These are phyloP conservation scores for Xylariaceae sp. DNA, from an alignment of 2,329 filamentous ascomycete species.

Conservation along the genomic window DNA sequence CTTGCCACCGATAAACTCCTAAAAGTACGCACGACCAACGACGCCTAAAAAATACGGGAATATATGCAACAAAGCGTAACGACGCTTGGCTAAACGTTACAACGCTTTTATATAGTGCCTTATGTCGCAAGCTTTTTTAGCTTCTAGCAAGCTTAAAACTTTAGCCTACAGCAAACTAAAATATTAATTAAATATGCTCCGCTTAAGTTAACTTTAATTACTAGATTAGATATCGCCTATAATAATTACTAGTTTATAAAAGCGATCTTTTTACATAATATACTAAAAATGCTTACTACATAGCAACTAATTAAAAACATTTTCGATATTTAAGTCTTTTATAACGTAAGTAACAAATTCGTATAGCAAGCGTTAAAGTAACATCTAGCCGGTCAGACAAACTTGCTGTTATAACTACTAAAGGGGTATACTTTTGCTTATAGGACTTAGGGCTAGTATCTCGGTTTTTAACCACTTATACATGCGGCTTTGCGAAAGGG, in stretches of 20 bases:
- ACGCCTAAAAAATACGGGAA: conserved; percentile 60
- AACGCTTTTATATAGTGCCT: conserved; percentile 50
- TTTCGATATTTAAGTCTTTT: conserved; percentile 52
- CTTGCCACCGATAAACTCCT: conserved; percentile 61
- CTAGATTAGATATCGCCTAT: conserved; percentile 38
- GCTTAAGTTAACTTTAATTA: not conserved
- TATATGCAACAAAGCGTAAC: conserved; percentile 57
- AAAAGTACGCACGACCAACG: conserved; percentile 58
- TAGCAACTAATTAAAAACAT: conserved; percentile 55
- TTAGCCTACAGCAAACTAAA: conserved; percentile 33
- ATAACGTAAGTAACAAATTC: conserved; percentile 63
- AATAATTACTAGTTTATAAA: conserved; percentile 57
- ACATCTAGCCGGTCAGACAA: too few species aligned
- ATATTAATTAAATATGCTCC: conserved; percentile 26
- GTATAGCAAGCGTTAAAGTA: conserved; percentile 50
- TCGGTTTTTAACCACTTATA: too few species aligned
- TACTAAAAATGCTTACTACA: conserved; percentile 50
- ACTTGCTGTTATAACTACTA: too few species aligned
- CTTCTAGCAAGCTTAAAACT: conserved; percentile 32
- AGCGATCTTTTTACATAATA: conserved; percentile 50
- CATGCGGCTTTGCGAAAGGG: too few species aligned
- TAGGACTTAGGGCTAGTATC: too few species aligned
- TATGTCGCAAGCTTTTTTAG: conserved; percentile 28
- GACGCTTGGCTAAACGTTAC: conserved; percentile 59
- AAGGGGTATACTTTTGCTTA: too few species aligned